These are phyloP conservation scores for Boletales sp. DNA, from an alignment of 768 basidiomycete genomes.

Conservation along the genomic window DNA sequence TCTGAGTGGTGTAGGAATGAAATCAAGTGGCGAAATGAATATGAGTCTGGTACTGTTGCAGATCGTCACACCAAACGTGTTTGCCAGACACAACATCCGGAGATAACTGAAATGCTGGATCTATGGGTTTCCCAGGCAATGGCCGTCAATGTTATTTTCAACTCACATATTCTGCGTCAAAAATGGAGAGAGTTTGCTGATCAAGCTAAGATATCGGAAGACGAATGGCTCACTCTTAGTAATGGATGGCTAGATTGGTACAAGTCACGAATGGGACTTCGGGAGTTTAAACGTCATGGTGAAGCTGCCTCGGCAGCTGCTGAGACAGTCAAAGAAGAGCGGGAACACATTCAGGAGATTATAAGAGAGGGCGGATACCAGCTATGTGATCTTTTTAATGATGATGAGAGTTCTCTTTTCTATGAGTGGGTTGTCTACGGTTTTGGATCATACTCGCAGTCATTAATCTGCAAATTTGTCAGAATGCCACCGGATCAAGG, in stretches of 20 bases:
- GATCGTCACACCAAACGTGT: background rate
- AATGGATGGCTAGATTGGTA: constrained; percentile 26
- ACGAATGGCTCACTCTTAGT: constrained; percentile 33
- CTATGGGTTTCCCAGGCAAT: constrained; percentile 38
- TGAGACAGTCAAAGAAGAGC: constrained; percentile 22
- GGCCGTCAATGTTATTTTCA: constrained; percentile 32
- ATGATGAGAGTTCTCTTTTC: constrained; percentile 36
- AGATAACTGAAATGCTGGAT: constrained; percentile 34
- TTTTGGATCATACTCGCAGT: background rate
- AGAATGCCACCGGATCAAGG: constrained; percentile 5
- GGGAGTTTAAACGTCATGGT: constrained; percentile 27
- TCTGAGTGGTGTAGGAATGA: constrained; percentile 1
- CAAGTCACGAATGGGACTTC: constrained; percentile 2
- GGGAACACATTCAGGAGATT: constrained; percentile 21
- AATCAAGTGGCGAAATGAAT: background rate
- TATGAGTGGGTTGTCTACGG: constrained; percentile 30
- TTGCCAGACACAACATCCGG: constrained; percentile 30
- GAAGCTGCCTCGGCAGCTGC: constrained; percentile 30
- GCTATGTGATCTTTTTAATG: constrained; percentile 33
- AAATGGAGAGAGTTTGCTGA: constrained; percentile 9
- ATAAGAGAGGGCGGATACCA: constrained; percentile 26
- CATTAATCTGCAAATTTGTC: background rate
- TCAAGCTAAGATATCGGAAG: constrained; percentile 26
- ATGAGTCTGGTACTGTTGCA: background rate
- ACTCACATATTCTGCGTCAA: constrained; percentile 18